phyloP scores from a whole-genome alignment of 169 alveolate genomes.

The Neospora caninum region DNA sequence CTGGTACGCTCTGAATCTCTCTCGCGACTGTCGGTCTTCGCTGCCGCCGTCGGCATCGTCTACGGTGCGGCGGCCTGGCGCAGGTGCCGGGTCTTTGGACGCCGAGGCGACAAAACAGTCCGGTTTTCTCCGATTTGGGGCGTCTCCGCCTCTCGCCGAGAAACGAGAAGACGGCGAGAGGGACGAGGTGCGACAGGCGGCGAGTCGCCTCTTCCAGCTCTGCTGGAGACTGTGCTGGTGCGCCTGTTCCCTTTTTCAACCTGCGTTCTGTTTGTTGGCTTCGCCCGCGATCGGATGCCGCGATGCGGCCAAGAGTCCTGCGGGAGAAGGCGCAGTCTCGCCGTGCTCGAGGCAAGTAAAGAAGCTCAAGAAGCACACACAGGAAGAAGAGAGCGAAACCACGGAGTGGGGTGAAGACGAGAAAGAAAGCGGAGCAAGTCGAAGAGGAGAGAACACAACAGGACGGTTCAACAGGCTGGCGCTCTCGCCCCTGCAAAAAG shows the following conservation, averaged over 20 bases:
- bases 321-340: too few species aligned
- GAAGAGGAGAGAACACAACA: too few species aligned
- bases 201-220: not conserved
- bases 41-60: not conserved
- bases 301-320: too few species aligned
- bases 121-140: too few species aligned
- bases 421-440: not conserved
- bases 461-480: not conserved
- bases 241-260: not conserved
- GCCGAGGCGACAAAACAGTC: too few species aligned
- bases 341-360: too few species aligned
- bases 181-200: not conserved
- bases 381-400: not conserved
- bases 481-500: not conserved
- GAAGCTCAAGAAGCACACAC: too few species aligned
- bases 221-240: not conserved
- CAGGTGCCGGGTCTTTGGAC: not conserved
- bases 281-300: too few species aligned
- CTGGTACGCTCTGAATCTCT: not conserved
- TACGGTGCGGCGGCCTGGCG: too few species aligned
- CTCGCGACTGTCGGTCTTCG: not conserved
- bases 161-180: not conserved
- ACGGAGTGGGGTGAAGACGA: not conserved
- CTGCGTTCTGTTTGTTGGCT: not conserved
- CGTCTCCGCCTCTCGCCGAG: too few species aligned